Evolutionary conservation across 345 rosid species (phyloP).

Genomic region (Camelina hispida): DNA sequence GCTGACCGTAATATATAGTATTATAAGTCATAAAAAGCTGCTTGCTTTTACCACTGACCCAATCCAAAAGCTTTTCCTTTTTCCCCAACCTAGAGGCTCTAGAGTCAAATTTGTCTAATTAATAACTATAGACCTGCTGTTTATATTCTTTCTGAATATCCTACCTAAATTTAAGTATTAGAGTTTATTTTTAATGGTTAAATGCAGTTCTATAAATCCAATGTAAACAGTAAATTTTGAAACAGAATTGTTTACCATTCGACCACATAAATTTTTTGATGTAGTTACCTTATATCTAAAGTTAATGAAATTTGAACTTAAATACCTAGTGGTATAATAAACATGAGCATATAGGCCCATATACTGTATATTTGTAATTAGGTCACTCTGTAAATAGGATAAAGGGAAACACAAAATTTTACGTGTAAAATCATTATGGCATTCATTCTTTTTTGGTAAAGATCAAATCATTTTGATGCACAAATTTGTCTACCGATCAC

Average conservation of each 20-base stretch:
- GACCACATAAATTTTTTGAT: too few relatives aligned
- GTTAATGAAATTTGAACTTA: too few relatives aligned
- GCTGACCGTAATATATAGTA: conserved; percentile 13
- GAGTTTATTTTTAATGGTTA: too few relatives aligned
- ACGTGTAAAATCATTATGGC: not conserved
- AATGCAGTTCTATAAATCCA: not conserved
- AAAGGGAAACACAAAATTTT: not conserved
- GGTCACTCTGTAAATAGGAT: not conserved
- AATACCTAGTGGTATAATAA: not conserved
- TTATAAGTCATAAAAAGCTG: conserved; percentile 8
- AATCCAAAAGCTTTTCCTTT: conserved; percentile 5
- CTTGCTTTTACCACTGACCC: conserved; percentile 34
- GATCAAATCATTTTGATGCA: conserved; percentile 5
- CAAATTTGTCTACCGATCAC: conserved; percentile 5
- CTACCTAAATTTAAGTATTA: not conserved
- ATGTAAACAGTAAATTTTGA: not conserved
- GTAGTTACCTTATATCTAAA: too few relatives aligned
- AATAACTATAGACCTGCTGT: not conserved
- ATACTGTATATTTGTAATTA: not conserved
- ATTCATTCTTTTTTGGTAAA: not conserved
- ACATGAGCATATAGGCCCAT: not conserved
- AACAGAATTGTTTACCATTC: too few relatives aligned
- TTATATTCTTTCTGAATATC: not conserved
- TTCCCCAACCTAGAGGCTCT: conserved; percentile 26
- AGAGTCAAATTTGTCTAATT: conserved; percentile 19